Base-by-base conservation (phyloP, 257 asterid species). In the Henckelia pumila region DNA sequence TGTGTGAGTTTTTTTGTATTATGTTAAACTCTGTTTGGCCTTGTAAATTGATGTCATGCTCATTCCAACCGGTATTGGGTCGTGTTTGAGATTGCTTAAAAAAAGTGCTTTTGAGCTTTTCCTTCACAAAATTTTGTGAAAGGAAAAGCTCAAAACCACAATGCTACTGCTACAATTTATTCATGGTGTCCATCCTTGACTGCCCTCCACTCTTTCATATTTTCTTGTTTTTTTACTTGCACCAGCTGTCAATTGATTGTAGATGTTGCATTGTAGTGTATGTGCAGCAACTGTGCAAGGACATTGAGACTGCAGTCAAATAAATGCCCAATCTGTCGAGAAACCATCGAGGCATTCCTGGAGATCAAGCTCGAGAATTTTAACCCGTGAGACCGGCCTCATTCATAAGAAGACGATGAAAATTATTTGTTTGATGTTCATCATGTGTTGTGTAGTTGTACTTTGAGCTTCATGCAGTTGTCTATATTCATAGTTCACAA, bases 251-350 rank as follows among this genome's bases (percentile, higher is more conserved):
- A 7, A 57, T 30, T 67, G 65, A 72, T 57, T 69, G 44, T 26
- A n/a, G n/a, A 23, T 63, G 59, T 60, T 61, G 58, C 58, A 17
- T 80, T 77, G 40, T 64, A 87, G 95, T 85, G 91, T 76, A 77
- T 87, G 91, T 87, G 95, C 86, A 81, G 82, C 73, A 64, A 32
- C 74, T 87, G 91, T 30, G 86, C 95, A 7, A 85, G 79, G 72
- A 73, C 83, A 32, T 78, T 87, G 71, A 85, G 89, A 55, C 87
- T 79, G 52, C 91, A 83, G 79, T 82, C 95, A n/a, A 85, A 85
- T 73, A 85, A 77, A 74, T 87, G 91, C 73, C 95, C 91, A 30
- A 79, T 87, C 59, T 87, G 95, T 79, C 83, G 89, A 11, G 88
- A 87, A 76, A 73, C 63, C 7, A 79, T 87, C 40, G 91, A 85